phyloP scores from a whole-genome alignment of 305 asterid species.

The Fraxinus latifolia region DNA sequence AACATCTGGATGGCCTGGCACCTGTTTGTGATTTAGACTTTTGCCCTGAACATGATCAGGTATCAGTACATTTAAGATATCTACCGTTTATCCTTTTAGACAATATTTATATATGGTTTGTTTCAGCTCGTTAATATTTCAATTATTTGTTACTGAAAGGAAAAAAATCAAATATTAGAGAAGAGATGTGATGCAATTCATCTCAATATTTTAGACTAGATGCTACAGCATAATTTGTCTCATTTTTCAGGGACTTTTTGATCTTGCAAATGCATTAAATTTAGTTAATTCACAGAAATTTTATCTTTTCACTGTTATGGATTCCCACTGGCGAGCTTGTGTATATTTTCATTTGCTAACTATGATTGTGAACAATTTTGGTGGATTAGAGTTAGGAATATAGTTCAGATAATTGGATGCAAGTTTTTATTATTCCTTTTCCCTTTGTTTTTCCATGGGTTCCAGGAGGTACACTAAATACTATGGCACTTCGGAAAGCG shows the following conservation, averaged over 20 bases:
- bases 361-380: not conserved
- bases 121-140: not conserved
- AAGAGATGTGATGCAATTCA: not conserved
- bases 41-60: not conserved
- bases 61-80: not conserved
- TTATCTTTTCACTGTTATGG: not conserved
- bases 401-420: not conserved
- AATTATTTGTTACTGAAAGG: not conserved
- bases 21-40: not conserved
- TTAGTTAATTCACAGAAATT: not conserved
- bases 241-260: not conserved
- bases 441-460: conserved; percentile 19
- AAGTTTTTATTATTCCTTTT: conserved; percentile 17
- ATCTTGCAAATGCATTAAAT: not conserved
- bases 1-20: conserved; percentile 10
- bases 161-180: not conserved
- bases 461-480: conserved; percentile 96
- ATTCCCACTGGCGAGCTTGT: not conserved
- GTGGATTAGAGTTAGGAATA: not conserved
- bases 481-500: conserved; percentile 84
- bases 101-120: not conserved
- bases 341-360: not conserved
- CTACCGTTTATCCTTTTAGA: not conserved
- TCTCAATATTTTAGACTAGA: not conserved
- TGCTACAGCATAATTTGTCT: not conserved